Conservation (phyloP, 768 basidiomycete species). For the Cytidiella melzeri region DNA sequence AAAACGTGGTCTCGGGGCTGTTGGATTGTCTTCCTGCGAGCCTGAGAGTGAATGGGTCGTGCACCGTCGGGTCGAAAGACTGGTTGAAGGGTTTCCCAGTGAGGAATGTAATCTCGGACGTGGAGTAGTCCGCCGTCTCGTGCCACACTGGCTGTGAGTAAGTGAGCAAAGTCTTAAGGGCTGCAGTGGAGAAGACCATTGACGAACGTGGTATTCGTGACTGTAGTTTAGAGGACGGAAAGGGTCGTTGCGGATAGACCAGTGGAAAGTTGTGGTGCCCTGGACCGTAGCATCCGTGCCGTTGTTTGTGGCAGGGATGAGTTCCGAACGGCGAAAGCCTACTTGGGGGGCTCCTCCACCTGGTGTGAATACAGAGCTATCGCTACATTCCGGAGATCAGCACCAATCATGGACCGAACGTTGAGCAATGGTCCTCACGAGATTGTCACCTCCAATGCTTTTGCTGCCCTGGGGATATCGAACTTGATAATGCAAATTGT, state of each 20-base stretch:
- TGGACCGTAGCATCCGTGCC: conserved; percentile 30
- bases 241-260: conserved; percentile 39
- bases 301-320: conserved; percentile 44
- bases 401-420: neutral
- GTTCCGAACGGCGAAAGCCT: conserved; percentile 54
- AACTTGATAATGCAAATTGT: too few relatives aligned
- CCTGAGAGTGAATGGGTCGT: neutral
- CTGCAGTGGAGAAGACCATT: neutral
- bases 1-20: conserved; percentile 24
- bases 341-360: conserved; percentile 42
- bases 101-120: neutral
- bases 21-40: neutral
- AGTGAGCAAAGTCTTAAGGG: too few relatives aligned
- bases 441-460: conserved; percentile 16
- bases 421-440: conserved; percentile 1
- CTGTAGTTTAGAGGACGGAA: conserved; percentile 40
- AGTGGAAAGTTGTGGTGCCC: conserved; percentile 43
- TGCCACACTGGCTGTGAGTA: neutral
- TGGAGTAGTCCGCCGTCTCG: neutral
- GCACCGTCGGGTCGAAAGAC: neutral
- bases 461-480: conserved; percentile 10
- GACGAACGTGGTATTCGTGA: conserved; percentile 47
- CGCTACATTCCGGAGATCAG: neutral
- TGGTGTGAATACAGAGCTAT: conserved; percentile 50
- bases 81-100: neutral